A percentile compares a stretch with the other conserved stretches of the same genome.
These are phyloP conservation scores for Eucalyptus microcorys DNA, from an alignment of 345 rosid genomes.

Conservation along the genomic window DNA sequence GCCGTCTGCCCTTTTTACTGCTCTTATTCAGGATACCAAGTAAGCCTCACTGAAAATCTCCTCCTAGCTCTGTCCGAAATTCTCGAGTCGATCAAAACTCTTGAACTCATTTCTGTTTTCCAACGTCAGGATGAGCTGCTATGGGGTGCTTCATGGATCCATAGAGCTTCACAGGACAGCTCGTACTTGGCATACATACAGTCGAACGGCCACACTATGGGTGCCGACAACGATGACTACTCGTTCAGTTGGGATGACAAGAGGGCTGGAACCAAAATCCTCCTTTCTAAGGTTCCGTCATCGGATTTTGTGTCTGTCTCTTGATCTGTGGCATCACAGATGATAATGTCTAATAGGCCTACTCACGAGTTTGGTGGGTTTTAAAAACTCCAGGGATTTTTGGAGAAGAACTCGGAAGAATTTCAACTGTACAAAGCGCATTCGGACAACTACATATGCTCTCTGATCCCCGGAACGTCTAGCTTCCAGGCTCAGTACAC, in stretches of 20 bases:
- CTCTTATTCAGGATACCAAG: slow-evolving; percentile 59
- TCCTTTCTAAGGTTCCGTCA: slow-evolving; percentile 41
- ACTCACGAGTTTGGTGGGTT: background rate
- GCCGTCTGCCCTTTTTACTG: slow-evolving; percentile 75
- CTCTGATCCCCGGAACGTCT: slow-evolving; percentile 47
- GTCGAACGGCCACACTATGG: slow-evolving; percentile 49
- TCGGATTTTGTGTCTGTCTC: background rate
- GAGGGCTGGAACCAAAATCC: slow-evolving; percentile 54
- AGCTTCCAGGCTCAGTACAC: slow-evolving; percentile 56
- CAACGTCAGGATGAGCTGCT: slow-evolving; percentile 53
- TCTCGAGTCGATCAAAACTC: background rate
- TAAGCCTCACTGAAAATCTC: background rate
- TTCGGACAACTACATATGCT: slow-evolving; percentile 65
- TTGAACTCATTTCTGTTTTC: background rate
- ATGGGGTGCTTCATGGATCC: slow-evolving; percentile 74
- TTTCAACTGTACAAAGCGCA: slow-evolving; percentile 46
- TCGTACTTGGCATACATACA: slow-evolving; percentile 42
- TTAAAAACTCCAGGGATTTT: slow-evolving; percentile 26
- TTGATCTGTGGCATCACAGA: background rate
- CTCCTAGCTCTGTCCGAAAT: background rate
- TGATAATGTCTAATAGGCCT: background rate
- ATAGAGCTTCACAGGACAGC: slow-evolving; percentile 39
- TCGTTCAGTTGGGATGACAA: slow-evolving; percentile 80
- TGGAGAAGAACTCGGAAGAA: slow-evolving; percentile 29
- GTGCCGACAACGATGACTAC: slow-evolving; percentile 51